A percentile compares a stretch with the other conserved stretches of the same genome.
Evolutionary conservation across 257 asterid genomes (phyloP).

Genomic region (Avicennia marina): DNA sequence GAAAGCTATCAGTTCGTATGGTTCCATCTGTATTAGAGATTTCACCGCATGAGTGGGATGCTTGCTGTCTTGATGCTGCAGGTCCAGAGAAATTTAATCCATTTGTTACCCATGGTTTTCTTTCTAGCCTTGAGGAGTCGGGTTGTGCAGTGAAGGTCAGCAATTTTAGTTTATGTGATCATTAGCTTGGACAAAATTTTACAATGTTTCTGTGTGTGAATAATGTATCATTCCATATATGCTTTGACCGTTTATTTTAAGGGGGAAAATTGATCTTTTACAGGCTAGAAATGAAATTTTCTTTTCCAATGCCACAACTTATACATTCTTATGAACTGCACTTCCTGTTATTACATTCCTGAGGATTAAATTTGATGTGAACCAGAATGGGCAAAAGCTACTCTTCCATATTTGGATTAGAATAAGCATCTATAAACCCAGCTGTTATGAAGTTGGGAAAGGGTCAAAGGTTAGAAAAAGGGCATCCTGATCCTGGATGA

Average conservation of each 20-base stretch:
- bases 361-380: too few species aligned
- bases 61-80: conserved; percentile 66
- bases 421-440: too few species aligned
- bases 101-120: conserved; percentile 77
- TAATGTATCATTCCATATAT: too few species aligned
- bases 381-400: too few species aligned
- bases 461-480: too few species aligned
- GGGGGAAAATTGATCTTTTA: not conserved
- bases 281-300: not conserved
- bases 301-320: not conserved
- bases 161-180: conserved; percentile 17
- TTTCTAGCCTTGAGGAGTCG: conserved; percentile 92
- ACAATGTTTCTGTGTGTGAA: too few species aligned
- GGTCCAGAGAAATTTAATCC: conserved; percentile 73
- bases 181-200: not conserved
- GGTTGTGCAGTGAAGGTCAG: conserved; percentile 79
- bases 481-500: too few species aligned
- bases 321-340: not conserved
- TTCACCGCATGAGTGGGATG: conserved; percentile 81
- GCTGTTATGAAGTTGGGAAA: too few species aligned
- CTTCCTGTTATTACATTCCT: not conserved
- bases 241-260: too few species aligned
- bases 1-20: conserved; percentile 66
- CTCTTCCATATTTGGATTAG: too few species aligned
- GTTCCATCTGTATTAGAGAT: conserved; percentile 76